Percentiles rank a stretch among this genome's conserved stretches.
These are phyloP conservation scores for Aegilops umbellulata DNA, from an alignment of 176 grass and related monocot species.

Conservation along the genomic window DNA sequence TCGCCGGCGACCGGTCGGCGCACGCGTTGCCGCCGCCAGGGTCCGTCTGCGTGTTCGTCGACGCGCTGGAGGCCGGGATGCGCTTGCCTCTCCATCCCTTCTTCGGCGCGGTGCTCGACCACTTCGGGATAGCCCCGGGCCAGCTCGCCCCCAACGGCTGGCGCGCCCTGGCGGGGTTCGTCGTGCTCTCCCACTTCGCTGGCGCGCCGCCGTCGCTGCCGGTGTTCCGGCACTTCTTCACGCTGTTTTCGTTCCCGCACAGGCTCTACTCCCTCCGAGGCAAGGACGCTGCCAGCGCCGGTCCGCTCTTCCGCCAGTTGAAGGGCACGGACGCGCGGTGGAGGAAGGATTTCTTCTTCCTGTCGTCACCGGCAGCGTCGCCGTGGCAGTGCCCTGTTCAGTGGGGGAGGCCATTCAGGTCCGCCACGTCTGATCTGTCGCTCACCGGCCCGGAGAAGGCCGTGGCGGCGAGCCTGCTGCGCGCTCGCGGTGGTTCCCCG, in stretches of 20 bases:
- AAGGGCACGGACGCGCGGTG: not conserved
- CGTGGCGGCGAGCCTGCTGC: not conserved
- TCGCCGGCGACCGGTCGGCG: not conserved
- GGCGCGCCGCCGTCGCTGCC: not conserved
- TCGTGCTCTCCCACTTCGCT: slow-evolving; percentile 7
- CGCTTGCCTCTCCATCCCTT: not conserved
- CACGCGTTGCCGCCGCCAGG: not conserved
- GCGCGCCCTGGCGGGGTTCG: not conserved
- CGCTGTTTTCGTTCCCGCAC: not conserved
- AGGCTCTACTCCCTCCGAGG: not conserved
- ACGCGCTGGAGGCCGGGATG: not conserved
- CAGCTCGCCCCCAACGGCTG: not conserved
- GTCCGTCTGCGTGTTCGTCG: not conserved
- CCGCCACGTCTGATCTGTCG: not conserved
- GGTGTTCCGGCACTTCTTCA: not conserved
- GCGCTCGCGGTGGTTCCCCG: not conserved
- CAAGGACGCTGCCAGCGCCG: not conserved
- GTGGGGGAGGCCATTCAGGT: not conserved
- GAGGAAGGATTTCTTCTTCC: not conserved
- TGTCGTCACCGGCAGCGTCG: not conserved
- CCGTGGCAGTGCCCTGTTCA: not conserved
- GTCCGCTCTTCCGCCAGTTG: not conserved
- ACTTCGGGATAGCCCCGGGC: not conserved
- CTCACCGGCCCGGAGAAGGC: not conserved
- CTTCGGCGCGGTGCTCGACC: not conserved